These are phyloP conservation scores for Lentinula boryana DNA, from an alignment of 768 basidiomycete species.

Conservation along the genomic window DNA sequence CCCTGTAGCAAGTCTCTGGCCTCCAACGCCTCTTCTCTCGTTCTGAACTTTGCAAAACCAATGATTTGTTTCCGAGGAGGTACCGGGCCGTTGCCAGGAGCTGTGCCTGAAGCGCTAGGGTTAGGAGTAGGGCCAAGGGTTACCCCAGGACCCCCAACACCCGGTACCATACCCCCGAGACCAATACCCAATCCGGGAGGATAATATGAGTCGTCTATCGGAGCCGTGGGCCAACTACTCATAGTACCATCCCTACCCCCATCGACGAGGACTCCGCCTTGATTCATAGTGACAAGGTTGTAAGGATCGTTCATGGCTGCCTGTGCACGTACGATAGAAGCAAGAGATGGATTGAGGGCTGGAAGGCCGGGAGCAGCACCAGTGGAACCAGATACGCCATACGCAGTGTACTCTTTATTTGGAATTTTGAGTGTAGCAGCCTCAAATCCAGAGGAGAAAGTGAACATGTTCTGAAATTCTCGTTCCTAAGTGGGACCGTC, in stretches of 20 bases:
- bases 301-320: slow-evolving; percentile 73
- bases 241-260: slow-evolving; percentile 67
- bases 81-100: slow-evolving; percentile 15
- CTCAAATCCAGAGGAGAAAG: slow-evolving; percentile 92
- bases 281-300: slow-evolving; percentile 77
- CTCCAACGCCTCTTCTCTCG: slow-evolving; percentile 78
- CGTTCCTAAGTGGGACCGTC: slow-evolving; percentile 62
- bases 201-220: slow-evolving; percentile 26
- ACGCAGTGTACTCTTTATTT: slow-evolving; percentile 82
- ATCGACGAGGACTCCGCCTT: slow-evolving; percentile 80
- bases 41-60: slow-evolving; percentile 94
- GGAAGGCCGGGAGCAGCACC: slow-evolving; percentile 8
- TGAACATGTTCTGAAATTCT: slow-evolving; percentile 99
- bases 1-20: slow-evolving; percentile 89
- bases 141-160: slow-evolving; percentile 2
- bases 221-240: slow-evolving; percentile 57
- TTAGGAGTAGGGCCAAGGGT: slow-evolving; percentile 7
- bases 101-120: slow-evolving; percentile 12
- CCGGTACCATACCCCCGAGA: not conserved
- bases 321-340: slow-evolving; percentile 26
- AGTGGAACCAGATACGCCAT: slow-evolving; percentile 35
- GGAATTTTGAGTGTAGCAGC: slow-evolving; percentile 98
- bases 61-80: slow-evolving; percentile 93
- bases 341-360: slow-evolving; percentile 17
- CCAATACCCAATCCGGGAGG: slow-evolving; percentile 8